phyloP scores from a whole-genome alignment of 176 grass and related monocot genomes.

The Aegilops bicornis region DNA sequence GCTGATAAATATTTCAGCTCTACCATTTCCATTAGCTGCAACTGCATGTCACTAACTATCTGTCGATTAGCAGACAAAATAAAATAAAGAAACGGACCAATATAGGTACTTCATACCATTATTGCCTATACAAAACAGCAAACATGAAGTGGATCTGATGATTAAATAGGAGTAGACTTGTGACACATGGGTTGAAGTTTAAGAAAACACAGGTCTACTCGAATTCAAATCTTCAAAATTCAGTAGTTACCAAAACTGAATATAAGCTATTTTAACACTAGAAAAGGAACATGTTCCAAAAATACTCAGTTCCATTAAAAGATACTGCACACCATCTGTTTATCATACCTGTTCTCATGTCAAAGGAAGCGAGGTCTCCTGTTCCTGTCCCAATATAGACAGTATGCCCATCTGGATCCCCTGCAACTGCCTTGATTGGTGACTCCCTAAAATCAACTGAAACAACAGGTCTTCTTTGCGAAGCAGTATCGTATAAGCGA shows the following conservation, averaged over 20 bases:
- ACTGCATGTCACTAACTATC: neutral
- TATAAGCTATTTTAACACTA: neutral
- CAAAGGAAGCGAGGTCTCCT: constrained; percentile 91
- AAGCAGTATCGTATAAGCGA: constrained; percentile 83
- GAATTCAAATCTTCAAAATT: neutral
- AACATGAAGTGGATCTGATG: neutral
- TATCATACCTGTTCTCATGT: constrained; percentile 84
- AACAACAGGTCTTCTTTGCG: constrained; percentile 77
- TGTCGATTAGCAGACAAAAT: neutral
- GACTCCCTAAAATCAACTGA: constrained; percentile 87
- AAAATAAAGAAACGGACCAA: neutral
- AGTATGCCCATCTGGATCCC: constrained; percentile 77
- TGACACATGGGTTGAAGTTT: neutral
- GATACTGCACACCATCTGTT: neutral
- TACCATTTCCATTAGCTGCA: neutral
- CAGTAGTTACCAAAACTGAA: neutral
- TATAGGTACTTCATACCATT: neutral
- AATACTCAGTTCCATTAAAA: neutral
- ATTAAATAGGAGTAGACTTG: neutral
- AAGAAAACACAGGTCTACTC: neutral
- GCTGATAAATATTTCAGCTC: neutral
- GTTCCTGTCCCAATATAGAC: constrained; percentile 83
- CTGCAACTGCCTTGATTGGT: constrained; percentile 76
- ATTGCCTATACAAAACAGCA: neutral
- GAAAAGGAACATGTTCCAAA: neutral